Conservation (phyloP, 208 protist genomes). For the Acanthamoeba sp. region DNA sequence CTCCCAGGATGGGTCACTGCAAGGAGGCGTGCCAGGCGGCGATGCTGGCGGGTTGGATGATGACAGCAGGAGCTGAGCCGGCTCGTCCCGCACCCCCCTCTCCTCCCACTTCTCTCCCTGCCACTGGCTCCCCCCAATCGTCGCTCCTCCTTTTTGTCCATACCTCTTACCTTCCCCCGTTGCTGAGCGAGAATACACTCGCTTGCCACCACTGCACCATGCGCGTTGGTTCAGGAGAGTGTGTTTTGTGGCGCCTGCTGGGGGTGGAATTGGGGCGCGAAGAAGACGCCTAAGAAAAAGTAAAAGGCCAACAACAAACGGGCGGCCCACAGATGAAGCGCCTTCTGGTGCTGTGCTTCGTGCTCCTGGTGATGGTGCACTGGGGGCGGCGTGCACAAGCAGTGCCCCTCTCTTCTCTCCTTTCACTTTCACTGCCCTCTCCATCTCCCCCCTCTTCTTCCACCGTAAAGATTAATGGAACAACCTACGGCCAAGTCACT, state of each 20-base stretch:
- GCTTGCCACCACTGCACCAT: not conserved
- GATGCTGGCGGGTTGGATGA: conserved; percentile 1
- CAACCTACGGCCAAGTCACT: not conserved
- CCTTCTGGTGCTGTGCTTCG: not conserved
- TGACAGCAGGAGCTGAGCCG: conserved; percentile 35
- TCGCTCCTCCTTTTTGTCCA: not conserved
- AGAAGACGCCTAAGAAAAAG: not conserved
- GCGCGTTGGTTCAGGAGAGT: not conserved
- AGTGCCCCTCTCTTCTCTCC: not conserved
- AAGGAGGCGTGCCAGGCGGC: conserved; percentile 1
- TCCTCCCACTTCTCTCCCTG: not conserved
- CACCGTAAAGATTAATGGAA: not conserved
- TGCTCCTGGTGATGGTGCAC: not conserved
- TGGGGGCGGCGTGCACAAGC: not conserved
- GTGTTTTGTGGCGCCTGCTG: not conserved
- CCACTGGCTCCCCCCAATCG: not conserved
- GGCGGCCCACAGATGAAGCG: not conserved
- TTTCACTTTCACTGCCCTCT: not conserved
- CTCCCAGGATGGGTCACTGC: not conserved
- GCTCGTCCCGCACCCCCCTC: not conserved
- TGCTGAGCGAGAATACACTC: not conserved
- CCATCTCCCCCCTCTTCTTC: not conserved
- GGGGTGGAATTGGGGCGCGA: too few relatives aligned
- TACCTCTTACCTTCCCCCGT: not conserved
- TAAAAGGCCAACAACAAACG: not conserved